These are phyloP conservation scores for Grosmannia clavigera DNA, from an alignment of 2,329 filamentous ascomycete species.

Conservation along the genomic window DNA sequence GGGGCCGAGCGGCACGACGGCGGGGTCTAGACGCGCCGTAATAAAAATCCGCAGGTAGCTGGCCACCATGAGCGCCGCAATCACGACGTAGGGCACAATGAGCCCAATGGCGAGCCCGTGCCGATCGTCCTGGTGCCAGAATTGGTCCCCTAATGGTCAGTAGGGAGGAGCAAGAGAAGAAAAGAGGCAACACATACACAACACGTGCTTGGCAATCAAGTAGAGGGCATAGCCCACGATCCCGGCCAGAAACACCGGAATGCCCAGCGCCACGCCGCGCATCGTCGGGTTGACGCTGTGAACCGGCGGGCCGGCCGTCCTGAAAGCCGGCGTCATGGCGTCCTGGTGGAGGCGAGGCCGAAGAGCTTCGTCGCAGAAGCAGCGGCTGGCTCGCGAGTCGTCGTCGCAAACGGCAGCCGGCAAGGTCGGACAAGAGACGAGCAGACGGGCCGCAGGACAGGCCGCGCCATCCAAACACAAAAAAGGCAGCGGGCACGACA, in stretches of 20 bases:
- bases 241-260: constrained; percentile 57
- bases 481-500: too few species aligned
- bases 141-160: constrained; percentile 50
- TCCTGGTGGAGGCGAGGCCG: too few species aligned
- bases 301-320: neutral
- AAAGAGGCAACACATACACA: constrained; percentile 38
- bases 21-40: constrained; percentile 57
- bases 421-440: too few species aligned
- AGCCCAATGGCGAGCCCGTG: constrained; percentile 52
- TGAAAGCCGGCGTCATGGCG: neutral
- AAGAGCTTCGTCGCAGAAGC: neutral
- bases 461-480: too few species aligned
- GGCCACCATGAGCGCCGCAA: constrained; percentile 52
- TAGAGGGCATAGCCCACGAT: constrained; percentile 60
- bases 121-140: constrained; percentile 39
- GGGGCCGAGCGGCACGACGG: constrained; percentile 56
- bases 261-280: constrained; percentile 24
- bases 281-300: constrained; percentile 8
- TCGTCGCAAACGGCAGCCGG: too few species aligned
- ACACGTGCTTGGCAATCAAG: constrained; percentile 53
- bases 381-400: neutral
- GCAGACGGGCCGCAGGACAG: too few species aligned
- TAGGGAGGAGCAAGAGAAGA: neutral
- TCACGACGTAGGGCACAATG: constrained; percentile 52
- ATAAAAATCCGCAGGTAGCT: constrained; percentile 62